Percentiles rank a stretch among this genome's conserved stretches.
These are phyloP conservation scores for Elsinoe ampelina DNA, from an alignment of 2,329 filamentous ascomycete genomes.

Conservation along the genomic window DNA sequence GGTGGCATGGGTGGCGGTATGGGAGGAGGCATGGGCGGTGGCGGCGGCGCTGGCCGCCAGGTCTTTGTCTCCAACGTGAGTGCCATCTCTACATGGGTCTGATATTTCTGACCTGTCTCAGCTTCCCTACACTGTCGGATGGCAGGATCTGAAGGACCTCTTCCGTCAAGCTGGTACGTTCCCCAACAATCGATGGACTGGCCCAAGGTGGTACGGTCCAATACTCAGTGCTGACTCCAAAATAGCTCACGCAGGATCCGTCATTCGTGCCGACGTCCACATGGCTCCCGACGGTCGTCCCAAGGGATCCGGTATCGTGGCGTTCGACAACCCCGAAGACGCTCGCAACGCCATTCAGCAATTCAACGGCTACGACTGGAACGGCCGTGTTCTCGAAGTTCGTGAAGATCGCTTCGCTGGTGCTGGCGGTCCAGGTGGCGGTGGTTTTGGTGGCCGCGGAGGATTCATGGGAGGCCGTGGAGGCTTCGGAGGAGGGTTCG, in stretches of 20 bases:
- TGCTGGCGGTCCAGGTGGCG: constrained; percentile 34
- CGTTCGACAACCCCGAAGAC: constrained; percentile 90
- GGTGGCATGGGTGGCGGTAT: constrained; percentile 40
- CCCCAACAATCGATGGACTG: constrained; percentile 16
- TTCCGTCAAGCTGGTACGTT: constrained; percentile 93
- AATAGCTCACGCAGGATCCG: constrained; percentile 53
- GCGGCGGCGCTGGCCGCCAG: constrained; percentile 64
- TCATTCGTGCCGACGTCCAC: constrained; percentile 93
- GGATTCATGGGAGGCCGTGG: constrained; percentile 31
- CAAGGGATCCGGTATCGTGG: constrained; percentile 94
- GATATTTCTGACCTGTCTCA: constrained; percentile 36
- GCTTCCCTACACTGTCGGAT: constrained; percentile 95
- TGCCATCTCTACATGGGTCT: constrained; percentile 33
- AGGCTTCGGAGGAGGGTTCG: constrained; percentile 24
- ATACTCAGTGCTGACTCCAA: constrained; percentile 4
- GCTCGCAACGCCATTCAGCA: constrained; percentile 92
- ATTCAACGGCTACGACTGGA: constrained; percentile 99
- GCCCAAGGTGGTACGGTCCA: constrained; percentile 23
- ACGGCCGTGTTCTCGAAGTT: constrained; percentile 84
- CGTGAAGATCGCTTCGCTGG: constrained; percentile 91
- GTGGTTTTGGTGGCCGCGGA: constrained; percentile 29
- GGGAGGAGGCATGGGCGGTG: constrained; percentile 31
- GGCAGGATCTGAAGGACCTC: constrained; percentile 97
- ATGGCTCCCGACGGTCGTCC: constrained; percentile 82
- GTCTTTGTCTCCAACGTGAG: constrained; percentile 98